Evolutionary conservation across 2,329 filamentous ascomycete genomes (phyloP).

Genomic region (Amauroascus verrucosus): DNA sequence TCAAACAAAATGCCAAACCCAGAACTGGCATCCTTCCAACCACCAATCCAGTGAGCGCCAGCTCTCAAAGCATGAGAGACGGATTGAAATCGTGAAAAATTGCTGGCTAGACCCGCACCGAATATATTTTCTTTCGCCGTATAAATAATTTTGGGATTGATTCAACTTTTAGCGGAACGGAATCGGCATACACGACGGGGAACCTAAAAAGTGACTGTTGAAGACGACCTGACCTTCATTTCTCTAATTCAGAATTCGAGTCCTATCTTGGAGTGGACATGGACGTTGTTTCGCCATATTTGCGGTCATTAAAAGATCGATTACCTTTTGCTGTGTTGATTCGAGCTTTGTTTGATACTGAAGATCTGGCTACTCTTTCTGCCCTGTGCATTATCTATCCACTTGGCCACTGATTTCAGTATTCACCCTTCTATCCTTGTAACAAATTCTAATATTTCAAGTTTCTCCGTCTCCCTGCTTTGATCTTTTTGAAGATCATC

Average conservation of each 20-base stretch:
- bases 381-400: not conserved
- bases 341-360: not conserved
- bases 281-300: not conserved
- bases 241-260: not conserved
- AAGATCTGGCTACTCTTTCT: constrained; percentile 4
- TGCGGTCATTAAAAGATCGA: not conserved
- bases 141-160: not conserved
- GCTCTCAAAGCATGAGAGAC: constrained; percentile 81
- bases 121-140: not conserved
- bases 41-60: constrained; percentile 69
- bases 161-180: not conserved
- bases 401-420: not conserved
- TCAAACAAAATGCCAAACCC: constrained; percentile 60
- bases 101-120: not conserved
- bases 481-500: not conserved
- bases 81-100: constrained; percentile 55
- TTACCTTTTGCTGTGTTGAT: not conserved
- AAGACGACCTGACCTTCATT: not conserved
- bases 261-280: not conserved
- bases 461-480: not conserved
- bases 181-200: not conserved
- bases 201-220: not conserved
- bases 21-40: constrained; percentile 60
- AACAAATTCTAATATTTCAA: constrained; percentile 3
- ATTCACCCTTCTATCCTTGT: not conserved